Base-by-base conservation (phyloP, 495 filamentous ascomycete species). In the Podospora anserina region DNA sequence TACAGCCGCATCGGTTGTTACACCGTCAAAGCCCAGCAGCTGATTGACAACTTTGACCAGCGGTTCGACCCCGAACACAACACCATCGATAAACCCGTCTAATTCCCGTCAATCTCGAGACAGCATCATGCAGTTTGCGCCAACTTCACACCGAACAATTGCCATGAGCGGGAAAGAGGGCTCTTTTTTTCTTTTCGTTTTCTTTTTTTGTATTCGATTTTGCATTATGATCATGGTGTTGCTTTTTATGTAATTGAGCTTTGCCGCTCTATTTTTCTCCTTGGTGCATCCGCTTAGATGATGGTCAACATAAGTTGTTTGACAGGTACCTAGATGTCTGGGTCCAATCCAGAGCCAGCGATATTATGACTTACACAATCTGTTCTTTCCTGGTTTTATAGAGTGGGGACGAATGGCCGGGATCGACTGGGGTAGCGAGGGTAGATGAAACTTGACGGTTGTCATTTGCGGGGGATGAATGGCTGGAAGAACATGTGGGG, bases 1-100 rank as follows among this genome's bases (percentile, higher is more conserved):
- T 58, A 58, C 11, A 58, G 55, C 55, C 55, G 55, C 5, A 58
- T 58, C 55, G 55, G 55, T 7, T 19, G n/a, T 26, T 58, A 58
- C 55, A 26, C 55, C n/a, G 23, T 58, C 23, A 19, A 26, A 1
- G 55, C 55, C 23, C 55, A 58, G 23, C 55, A 58, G 23, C n/a
- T 58, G 55, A 58, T 58, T 58, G 55, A 58, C 55, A 3, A 58
- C 4, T 58, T 58, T 58, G 55, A 58, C 6, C 55, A 20, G 5
- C 55, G 55, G n/a, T 58, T 58, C 19, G 55, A 58, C 23, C 55
- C 39, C 39, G 39, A 49, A 11, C 9, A 0, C 39, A 11, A 13
- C 39, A 11, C 39, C 13, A 5, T 49, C 9, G 39, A 49, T 11
- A 49, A 49, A 18, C 39, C 39, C 39, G 39, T 49, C 13, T 49